Conservation (phyloP, 164 flowering plant genomes). For the Chimonanthus salicifolius region DNA sequence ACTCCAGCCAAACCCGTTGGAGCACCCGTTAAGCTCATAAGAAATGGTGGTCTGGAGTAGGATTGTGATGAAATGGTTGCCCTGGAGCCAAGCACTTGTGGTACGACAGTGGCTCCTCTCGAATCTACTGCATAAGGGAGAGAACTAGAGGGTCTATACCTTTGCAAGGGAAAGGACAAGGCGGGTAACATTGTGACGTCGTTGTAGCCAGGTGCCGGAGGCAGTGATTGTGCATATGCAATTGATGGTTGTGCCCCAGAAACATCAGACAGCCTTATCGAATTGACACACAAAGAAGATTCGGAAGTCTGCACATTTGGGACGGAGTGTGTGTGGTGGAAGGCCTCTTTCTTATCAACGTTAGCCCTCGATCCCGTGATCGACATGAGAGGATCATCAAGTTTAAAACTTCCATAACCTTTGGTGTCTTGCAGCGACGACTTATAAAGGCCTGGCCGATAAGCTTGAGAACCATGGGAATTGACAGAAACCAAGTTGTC, state of each 20-base stretch:
- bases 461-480: conserved; percentile 24
- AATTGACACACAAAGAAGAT: conserved; percentile 23
- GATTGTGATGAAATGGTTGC: conserved; percentile 27
- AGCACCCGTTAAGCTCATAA: conserved; percentile 36
- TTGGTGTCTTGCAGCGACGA: conserved; percentile 25
- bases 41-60: conserved; percentile 40
- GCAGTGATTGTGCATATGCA: conserved; percentile 29
- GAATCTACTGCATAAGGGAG: conserved; percentile 67
- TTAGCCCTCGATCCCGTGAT: conserved; percentile 70
- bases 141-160: conserved; percentile 47
- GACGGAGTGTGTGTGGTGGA: conserved; percentile 26
- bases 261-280: conserved; percentile 27
- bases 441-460: conserved; percentile 19
- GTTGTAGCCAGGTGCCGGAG: conserved; percentile 36
- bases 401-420: conserved; percentile 24
- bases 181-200: conserved; percentile 25
- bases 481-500: conserved; percentile 43
- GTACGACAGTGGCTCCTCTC: conserved; percentile 50
- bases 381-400: conserved; percentile 53
- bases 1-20: conserved; percentile 31
- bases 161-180: conserved; percentile 27
- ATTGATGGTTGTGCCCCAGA: conserved; percentile 36
- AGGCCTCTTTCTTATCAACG: conserved; percentile 35
- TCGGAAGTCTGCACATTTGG: conserved; percentile 46
- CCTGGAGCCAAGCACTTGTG: conserved; percentile 45